Percentiles rank a stretch among this genome's conserved stretches.
Evolutionary conservation across 2,329 filamentous ascomycete genomes (phyloP).

Genomic region (Aspergillus sp.): DNA sequence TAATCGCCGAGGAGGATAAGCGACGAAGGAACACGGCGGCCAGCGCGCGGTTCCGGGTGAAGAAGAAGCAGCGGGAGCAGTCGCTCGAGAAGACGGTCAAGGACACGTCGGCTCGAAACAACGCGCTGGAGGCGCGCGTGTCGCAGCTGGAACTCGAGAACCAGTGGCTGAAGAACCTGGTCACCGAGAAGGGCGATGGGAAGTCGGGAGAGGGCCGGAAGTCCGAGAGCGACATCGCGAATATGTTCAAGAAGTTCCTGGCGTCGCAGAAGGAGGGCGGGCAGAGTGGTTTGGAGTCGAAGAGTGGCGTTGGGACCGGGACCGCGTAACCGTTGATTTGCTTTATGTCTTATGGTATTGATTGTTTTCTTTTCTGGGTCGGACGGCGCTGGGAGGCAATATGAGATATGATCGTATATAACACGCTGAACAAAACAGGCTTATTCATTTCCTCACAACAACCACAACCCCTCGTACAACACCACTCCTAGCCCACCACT

Average conservation of each 20-base stretch:
- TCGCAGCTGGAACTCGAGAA: slow-evolving; percentile 70
- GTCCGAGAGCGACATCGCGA: slow-evolving; percentile 38
- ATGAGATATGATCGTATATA: background rate
- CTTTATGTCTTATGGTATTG: background rate
- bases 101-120: slow-evolving; percentile 72
- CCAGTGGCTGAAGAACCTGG: slow-evolving; percentile 69
- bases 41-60: slow-evolving; percentile 82
- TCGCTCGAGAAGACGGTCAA: slow-evolving; percentile 72
- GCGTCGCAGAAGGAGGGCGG: slow-evolving; percentile 24
- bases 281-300: slow-evolving; percentile 21
- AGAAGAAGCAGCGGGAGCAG: slow-evolving; percentile 92
- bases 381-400: background rate
- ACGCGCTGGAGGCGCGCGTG: slow-evolving; percentile 63
- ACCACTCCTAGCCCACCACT: slow-evolving; percentile 34
- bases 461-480: slow-evolving; percentile 32
- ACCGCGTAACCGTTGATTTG: slow-evolving; percentile 5
- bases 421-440: background rate
- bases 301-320: slow-evolving; percentile 25
- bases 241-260: slow-evolving; percentile 34
- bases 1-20: slow-evolving; percentile 85
- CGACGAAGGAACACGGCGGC: slow-evolving; percentile 81
- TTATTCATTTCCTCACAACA: slow-evolving; percentile 21
- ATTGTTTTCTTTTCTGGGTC: background rate
- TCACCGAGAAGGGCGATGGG: slow-evolving; percentile 64
- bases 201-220: slow-evolving; percentile 21